These are phyloP conservation scores for Neofusicoccum sp. DNA, from an alignment of 2,329 filamentous ascomycete species.

Conservation along the genomic window DNA sequence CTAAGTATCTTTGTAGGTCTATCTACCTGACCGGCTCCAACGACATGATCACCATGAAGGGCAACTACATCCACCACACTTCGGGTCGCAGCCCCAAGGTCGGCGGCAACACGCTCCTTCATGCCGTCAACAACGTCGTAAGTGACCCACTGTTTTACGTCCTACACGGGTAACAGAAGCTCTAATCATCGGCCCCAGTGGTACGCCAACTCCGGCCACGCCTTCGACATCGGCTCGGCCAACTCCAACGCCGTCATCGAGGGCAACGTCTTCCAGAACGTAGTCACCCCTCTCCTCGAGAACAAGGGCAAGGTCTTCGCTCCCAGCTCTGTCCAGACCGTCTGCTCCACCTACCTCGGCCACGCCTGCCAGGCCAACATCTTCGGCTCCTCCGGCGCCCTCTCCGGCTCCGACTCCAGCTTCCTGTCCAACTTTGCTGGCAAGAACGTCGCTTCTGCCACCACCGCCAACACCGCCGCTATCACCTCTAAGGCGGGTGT, in stretches of 20 bases:
- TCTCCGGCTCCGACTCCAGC: constrained; percentile 41
- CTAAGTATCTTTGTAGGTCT: too few species aligned
- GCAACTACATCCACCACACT: constrained; percentile 61
- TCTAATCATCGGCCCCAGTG: too few species aligned
- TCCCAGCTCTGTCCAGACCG: constrained; percentile 36
- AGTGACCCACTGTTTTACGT: too few species aligned
- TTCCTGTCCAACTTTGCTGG: constrained; percentile 54
- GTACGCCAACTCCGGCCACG: constrained; percentile 55
- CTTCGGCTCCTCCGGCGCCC: constrained; percentile 29
- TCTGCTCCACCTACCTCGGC: constrained; percentile 49
- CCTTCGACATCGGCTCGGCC: constrained; percentile 50
- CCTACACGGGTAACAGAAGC: too few species aligned
- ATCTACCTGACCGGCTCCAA: constrained; percentile 54
- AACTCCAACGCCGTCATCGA: constrained; percentile 51
- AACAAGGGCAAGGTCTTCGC: constrained; percentile 42
- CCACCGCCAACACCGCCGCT: constrained; percentile 38
- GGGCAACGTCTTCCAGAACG: constrained; percentile 59
- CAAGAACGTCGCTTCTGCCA: constrained; percentile 52
- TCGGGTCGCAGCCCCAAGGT: constrained; percentile 59
- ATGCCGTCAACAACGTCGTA: constrained; percentile 64
- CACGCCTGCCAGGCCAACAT: constrained; percentile 52
- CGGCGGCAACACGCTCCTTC: constrained; percentile 54
- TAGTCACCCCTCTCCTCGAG: constrained; percentile 44
- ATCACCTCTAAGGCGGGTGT: constrained; percentile 46
- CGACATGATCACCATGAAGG: constrained; percentile 59